Evolutionary conservation across 2,329 filamentous ascomycete species (phyloP).

Genomic region (Aspergillus awamori): DNA sequence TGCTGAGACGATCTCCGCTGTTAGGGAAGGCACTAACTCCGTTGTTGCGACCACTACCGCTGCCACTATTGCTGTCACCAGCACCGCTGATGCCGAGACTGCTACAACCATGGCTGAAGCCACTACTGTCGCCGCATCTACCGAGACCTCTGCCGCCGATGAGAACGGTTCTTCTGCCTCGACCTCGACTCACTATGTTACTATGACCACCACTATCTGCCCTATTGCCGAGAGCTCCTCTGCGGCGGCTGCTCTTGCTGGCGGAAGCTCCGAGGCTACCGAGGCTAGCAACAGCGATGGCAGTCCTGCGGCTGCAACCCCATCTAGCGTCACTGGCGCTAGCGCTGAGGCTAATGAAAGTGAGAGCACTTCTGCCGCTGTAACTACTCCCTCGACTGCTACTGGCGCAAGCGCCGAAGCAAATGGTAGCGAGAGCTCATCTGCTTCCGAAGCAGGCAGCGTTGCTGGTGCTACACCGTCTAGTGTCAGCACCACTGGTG

Average conservation of each 20-base stretch:
- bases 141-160: background rate
- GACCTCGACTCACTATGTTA: slow-evolving; percentile 16
- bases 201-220: slow-evolving; percentile 25
- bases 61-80: background rate
- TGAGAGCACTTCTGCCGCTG: background rate
- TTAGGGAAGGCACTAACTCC: slow-evolving; percentile 3
- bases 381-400: background rate
- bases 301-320: background rate
- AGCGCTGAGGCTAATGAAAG: background rate
- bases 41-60: slow-evolving; percentile 4
- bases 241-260: background rate
- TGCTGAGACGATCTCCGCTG: slow-evolving; percentile 8
- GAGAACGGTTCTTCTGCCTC: slow-evolving; percentile 7
- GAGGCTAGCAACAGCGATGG: background rate
- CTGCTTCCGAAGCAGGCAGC: background rate
- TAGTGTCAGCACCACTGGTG: background rate
- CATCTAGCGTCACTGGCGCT: background rate
- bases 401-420: slow-evolving; percentile 1
- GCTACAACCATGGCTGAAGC: background rate
- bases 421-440: background rate
- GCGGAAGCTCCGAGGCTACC: background rate
- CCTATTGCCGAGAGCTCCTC: slow-evolving; percentile 11
- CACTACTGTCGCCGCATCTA: background rate
- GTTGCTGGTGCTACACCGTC: background rate
- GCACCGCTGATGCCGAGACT: slow-evolving; percentile 2